Evolutionary conservation across 768 basidiomycete genomes (phyloP).

Genomic region (Mycena albidolilacea): DNA sequence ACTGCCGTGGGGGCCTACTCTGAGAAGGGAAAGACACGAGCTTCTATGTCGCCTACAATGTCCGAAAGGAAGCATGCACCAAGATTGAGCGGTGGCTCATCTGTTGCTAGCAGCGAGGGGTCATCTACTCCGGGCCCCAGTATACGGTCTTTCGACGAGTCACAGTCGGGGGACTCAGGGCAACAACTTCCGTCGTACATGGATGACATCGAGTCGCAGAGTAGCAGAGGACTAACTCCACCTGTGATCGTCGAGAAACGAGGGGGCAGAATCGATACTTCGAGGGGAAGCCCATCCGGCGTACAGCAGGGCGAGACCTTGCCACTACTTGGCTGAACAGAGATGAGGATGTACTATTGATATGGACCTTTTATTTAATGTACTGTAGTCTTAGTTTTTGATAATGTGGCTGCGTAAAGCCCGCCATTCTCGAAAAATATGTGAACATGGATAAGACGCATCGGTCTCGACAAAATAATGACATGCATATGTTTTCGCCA

Average conservation of each 20-base stretch:
- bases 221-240: neutral
- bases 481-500: too few relatives aligned
- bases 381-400: too few relatives aligned
- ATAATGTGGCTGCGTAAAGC: too few relatives aligned
- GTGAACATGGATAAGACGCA: too few relatives aligned
- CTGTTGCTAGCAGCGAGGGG: neutral
- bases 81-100: neutral
- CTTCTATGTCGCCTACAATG: neutral
- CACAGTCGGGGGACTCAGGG: neutral
- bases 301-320: neutral
- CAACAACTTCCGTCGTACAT: conserved; percentile 5
- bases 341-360: neutral
- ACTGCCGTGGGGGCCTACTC: neutral
- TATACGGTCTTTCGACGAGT: neutral
- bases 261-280: neutral
- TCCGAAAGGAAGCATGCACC: neutral
- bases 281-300: neutral
- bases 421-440: too few relatives aligned
- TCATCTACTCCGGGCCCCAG: neutral
- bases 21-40: neutral
- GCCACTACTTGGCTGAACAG: conserved; percentile 2
- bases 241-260: conserved; percentile 8
- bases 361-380: conserved; percentile 4
- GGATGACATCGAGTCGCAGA: conserved; percentile 7
- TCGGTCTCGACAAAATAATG: too few relatives aligned